These are phyloP conservation scores for Papilionanthe hybrid DNA, from an alignment of 116 monocot species.

Conservation along the genomic window DNA sequence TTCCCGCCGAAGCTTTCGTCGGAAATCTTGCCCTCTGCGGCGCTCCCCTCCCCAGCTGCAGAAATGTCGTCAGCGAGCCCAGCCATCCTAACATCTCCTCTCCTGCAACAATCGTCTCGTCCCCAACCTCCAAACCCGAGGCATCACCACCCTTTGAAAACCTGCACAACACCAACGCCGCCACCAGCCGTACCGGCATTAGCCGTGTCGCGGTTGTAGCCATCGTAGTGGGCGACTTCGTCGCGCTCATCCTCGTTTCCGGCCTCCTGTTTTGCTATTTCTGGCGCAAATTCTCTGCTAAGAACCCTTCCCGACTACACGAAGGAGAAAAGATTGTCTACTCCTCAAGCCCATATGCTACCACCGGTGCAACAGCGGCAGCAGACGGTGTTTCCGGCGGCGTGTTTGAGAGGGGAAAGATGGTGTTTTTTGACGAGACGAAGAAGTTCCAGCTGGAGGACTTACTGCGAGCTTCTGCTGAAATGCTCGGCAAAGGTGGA, in stretches of 20 bases:
- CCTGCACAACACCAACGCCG: neutral
- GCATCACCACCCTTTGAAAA: slow-evolving; percentile 10
- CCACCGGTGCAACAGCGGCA: neutral
- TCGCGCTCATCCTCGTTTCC: slow-evolving; percentile 43
- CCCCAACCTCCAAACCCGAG: slow-evolving; percentile 41
- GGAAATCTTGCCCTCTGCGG: slow-evolving; percentile 68
- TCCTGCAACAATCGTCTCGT: slow-evolving; percentile 38
- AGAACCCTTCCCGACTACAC: slow-evolving; percentile 31
- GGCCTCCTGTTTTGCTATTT: slow-evolving; percentile 80
- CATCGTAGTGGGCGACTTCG: slow-evolving; percentile 71
- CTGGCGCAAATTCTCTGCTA: slow-evolving; percentile 61
- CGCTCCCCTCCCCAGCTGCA: slow-evolving; percentile 42
- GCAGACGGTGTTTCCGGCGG: slow-evolving; percentile 1
- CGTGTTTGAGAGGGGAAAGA: slow-evolving; percentile 58
- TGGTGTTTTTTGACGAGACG: slow-evolving; percentile 60
- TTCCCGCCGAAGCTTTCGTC: slow-evolving; percentile 48
- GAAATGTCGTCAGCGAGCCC: slow-evolving; percentile 3
- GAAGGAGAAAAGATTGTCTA: slow-evolving; percentile 91
- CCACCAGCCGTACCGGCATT: slow-evolving; percentile 20
- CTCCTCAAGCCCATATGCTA: slow-evolving; percentile 31
- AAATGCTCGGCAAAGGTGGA: slow-evolving; percentile 87
- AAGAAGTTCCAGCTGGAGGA: slow-evolving; percentile 85
- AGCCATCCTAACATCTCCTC: slow-evolving; percentile 7
- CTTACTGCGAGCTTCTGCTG: slow-evolving; percentile 66
- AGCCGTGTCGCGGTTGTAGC: slow-evolving; percentile 58